A percentile compares a stretch with the other conserved stretches of the same genome.
These are phyloP conservation scores for Globisporangium iwayamae DNA, from an alignment of 352 stramenopile genomes.

Conservation along the genomic window DNA sequence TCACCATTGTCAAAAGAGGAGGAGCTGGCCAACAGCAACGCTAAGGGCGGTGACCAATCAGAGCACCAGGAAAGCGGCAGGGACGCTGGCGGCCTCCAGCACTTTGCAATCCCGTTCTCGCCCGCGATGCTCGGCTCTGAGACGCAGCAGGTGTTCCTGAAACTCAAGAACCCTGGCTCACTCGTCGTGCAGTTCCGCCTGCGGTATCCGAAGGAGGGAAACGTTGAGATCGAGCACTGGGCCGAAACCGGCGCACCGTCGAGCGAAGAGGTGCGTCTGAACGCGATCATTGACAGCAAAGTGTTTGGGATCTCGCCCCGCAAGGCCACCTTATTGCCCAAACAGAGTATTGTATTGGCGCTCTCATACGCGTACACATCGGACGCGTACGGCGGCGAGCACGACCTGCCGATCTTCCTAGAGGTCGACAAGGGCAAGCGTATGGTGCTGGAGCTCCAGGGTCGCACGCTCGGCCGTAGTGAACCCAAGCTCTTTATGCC, in stretches of 20 bases:
- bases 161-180: conserved; percentile 83
- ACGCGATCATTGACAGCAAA: conserved; percentile 80
- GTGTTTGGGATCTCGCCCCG: conserved; percentile 62
- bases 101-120: conserved; percentile 77
- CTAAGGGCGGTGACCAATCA: conserved; percentile 2
- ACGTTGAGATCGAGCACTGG: conserved; percentile 93
- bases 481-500: conserved; percentile 74
- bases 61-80: conserved; percentile 15
- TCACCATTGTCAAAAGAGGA: conserved; percentile 42
- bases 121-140: conserved; percentile 53
- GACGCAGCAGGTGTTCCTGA: conserved; percentile 62
- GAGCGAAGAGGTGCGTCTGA: conserved; percentile 62
- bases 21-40: conserved; percentile 26
- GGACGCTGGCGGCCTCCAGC: conserved; percentile 22
- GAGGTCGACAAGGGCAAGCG: conserved; percentile 90
- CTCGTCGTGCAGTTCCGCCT: conserved; percentile 84
- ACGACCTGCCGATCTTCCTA: conserved; percentile 86
- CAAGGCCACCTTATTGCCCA: conserved; percentile 47
- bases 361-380: conserved; percentile 71
- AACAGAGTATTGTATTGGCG: conserved; percentile 56
- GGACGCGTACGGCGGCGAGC: conserved; percentile 71
- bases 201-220: conserved; percentile 88
- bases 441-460: conserved; percentile 80
- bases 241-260: conserved; percentile 87
- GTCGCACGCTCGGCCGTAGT: conserved; percentile 60